phyloP scores from a whole-genome alignment of 2,329 filamentous ascomycete species.

The Dactylellina leptospora region DNA sequence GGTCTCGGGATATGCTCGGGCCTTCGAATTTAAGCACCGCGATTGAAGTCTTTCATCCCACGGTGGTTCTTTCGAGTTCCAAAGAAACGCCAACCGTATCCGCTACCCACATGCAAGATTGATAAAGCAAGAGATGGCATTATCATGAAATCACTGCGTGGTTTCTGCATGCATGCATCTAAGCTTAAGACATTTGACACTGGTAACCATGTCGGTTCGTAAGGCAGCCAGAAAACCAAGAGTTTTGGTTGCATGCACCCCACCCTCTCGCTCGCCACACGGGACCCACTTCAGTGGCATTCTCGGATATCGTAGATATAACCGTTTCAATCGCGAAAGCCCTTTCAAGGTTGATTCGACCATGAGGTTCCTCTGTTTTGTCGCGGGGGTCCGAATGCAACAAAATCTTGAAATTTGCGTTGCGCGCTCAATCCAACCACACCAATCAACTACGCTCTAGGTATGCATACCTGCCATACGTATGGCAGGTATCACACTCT shows the following conservation, averaged over 20 bases:
- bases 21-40: too few species aligned
- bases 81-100: not conserved
- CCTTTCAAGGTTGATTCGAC: not conserved
- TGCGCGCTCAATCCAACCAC: not conserved
- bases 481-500: not conserved
- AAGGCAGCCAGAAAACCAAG: conserved; percentile 54
- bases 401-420: not conserved
- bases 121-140: not conserved
- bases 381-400: not conserved
- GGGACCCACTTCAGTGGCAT: conserved; percentile 36
- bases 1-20: too few species aligned
- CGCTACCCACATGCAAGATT: not conserved
- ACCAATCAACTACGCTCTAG: too few species aligned
- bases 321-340: conserved; percentile 4
- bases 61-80: too few species aligned
- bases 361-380: not conserved
- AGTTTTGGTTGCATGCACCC: conserved; percentile 47
- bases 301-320: conserved; percentile 38
- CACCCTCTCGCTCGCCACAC: conserved; percentile 33
- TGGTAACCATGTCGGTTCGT: conserved; percentile 40
- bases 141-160: conserved; percentile 7
- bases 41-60: too few species aligned
- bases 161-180: conserved; percentile 12
- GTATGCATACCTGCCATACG: too few species aligned
- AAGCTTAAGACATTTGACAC: conserved; percentile 50